A percentile compares a stretch with the other conserved stretches of the same genome.
phyloP scores from a whole-genome alignment of 1,284 basidiomycete species.

The Apiotrichum gracile region DNA sequence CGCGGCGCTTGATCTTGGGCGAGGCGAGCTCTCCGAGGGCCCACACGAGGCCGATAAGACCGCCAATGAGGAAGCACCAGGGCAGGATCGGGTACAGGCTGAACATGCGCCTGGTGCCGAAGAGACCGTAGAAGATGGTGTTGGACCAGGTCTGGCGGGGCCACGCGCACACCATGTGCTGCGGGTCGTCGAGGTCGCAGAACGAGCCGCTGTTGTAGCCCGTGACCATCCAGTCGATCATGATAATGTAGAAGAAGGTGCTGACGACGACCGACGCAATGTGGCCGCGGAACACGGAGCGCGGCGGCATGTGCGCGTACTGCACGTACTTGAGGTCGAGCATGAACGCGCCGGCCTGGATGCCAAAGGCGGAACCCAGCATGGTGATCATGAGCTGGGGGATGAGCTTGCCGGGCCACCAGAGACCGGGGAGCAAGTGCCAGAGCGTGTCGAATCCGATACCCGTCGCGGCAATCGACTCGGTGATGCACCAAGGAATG shows the following conservation, averaged over 20 bases:
- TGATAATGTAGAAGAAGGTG: conserved; percentile 5
- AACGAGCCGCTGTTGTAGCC: conserved; percentile 3
- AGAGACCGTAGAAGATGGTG: conserved; percentile 10
- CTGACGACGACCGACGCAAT: conserved; percentile 51
- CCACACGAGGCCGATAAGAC: conserved; percentile 6
- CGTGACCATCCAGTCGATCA: conserved; percentile 5
- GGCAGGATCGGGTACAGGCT: conserved; percentile 13
- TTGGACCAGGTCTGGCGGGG: background rate
- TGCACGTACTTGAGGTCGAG: conserved; percentile 55
- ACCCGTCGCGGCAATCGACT: conserved; percentile 3
- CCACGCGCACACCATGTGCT: conserved; percentile 8
- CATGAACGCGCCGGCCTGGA: conserved; percentile 49
- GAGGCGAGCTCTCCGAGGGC: background rate
- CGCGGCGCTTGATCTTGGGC: background rate
- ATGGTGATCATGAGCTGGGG: conserved; percentile 5
- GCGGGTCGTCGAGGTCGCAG: background rate
- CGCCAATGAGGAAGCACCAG: conserved; percentile 15
- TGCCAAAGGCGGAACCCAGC: conserved; percentile 6
- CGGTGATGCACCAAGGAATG: conserved; percentile 2
- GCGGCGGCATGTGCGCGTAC: conserved; percentile 38
- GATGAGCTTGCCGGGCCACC: conserved; percentile 4
- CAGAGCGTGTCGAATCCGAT: background rate
- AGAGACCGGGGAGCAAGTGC: conserved; percentile 6
- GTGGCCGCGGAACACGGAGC: conserved; percentile 61
- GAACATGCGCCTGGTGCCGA: conserved; percentile 10